Base-by-base conservation (phyloP, 495 filamentous ascomycete species). In the Hyaloscypha bicolor region DNA sequence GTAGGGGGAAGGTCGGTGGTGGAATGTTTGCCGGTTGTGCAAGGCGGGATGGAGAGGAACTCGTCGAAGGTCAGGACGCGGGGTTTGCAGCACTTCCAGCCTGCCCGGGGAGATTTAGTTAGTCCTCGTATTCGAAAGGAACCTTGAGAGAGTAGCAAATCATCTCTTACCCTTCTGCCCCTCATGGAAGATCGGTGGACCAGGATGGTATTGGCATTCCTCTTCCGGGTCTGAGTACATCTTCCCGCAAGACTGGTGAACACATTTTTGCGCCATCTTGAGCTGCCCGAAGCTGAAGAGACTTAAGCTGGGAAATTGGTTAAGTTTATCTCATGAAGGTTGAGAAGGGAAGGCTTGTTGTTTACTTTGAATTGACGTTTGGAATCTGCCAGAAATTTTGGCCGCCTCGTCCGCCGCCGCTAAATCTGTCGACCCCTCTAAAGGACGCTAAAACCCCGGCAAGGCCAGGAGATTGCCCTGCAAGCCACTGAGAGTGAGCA, bases 1-100 rank as follows among this genome's bases (percentile, higher is more conserved):
- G 83, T 78, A 14, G 83, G 78, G 1, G 88, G 86, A 58, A 88
- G 78, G 63, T 87, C 93, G 65, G 94, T 88, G 4, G 90, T 92
- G 62, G 92, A 94, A 81, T 99, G 95, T 70, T 90, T 95, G 72
- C 95, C 95, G 21, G 89, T 92, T 25, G 96, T 97, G 83, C 95
- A 99, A 29, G 96, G 94, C 33, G 92, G 86, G 70, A 99, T 98
- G 58, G 84, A 77, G 73, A 98, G 91, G 83, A 99, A 99, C 80
- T 99, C 95, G 79, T 99, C 96, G 74, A 99, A 99, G 60, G 94
- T 97, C 70, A 99, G 85, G 70, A 98, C 93, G 78, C 96, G 91
- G 65, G 94, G 91, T 82, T 97, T 99, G 85, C 95, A 99, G 81
- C 95, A 99, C 82, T 97, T 97, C 95, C 95, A 99, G 72, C 95